Conservation (phyloP, 1,139 yeast genomes). For the Magnusiomyces fungicola region DNA sequence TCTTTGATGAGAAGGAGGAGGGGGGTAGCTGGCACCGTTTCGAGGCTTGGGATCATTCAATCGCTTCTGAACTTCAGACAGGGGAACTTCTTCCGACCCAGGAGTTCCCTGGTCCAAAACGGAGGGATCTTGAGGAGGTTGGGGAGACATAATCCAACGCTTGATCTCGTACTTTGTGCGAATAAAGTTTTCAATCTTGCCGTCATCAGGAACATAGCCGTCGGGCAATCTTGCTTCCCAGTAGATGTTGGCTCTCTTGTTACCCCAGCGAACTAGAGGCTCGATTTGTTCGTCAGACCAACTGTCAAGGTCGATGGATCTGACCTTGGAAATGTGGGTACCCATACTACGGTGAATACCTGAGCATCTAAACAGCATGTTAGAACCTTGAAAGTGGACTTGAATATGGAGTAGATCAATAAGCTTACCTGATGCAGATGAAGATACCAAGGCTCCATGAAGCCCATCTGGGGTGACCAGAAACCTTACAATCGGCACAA, state of each 20-base stretch:
- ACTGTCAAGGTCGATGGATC: conserved; percentile 43
- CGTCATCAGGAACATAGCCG: conserved; percentile 69
- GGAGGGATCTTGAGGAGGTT: conserved; percentile 51
- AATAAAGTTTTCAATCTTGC: conserved; percentile 82
- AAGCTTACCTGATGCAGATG: conserved; percentile 53
- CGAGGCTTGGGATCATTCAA: conserved; percentile 10
- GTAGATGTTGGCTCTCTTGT: conserved; percentile 58
- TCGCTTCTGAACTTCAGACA: conserved; percentile 24
- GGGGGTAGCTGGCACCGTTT: neutral
- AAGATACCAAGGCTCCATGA: conserved; percentile 93
- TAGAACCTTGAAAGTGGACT: neutral
- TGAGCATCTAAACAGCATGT: conserved; percentile 49
- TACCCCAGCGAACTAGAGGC: conserved; percentile 83
- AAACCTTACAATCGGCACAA: conserved; percentile 88
- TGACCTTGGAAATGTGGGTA: conserved; percentile 53
- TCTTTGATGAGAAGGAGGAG: neutral
- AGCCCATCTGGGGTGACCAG: conserved; percentile 95
- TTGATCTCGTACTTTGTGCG: conserved; percentile 85
- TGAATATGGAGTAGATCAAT: neutral
- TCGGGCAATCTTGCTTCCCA: conserved; percentile 81
- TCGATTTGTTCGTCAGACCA: conserved; percentile 94
- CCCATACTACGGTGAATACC: conserved; percentile 96
- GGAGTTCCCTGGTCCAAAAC: conserved; percentile 27
- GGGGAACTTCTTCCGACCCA: conserved; percentile 16
- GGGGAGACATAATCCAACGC: conserved; percentile 61